Percentiles rank a stretch among this genome's conserved stretches.
Conservation (phyloP, 169 alveolate genomes). For the Eimeria zaria region DNA sequence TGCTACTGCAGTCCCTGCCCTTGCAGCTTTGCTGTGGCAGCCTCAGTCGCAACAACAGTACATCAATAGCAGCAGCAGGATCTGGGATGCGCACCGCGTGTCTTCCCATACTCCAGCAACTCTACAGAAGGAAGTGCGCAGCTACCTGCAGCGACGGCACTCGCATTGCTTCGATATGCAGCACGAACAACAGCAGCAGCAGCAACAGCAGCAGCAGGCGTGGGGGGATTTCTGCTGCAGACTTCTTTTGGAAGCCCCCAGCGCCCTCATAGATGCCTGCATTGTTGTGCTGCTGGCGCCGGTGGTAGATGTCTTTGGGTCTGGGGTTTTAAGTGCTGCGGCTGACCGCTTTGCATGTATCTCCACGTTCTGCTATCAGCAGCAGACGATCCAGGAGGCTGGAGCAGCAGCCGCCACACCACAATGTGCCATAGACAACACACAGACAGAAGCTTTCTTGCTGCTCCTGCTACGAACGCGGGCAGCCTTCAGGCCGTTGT, state of each 20-base stretch:
- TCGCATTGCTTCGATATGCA: neutral
- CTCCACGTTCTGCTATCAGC: neutral
- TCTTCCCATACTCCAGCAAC: neutral
- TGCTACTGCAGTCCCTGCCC: slow-evolving; percentile 10
- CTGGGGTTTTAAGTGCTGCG: slow-evolving; percentile 18
- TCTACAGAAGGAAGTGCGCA: neutral
- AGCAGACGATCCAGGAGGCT: slow-evolving; percentile 9
- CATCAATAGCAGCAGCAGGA: neutral
- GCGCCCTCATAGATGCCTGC: slow-evolving; percentile 7
- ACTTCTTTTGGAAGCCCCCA: slow-evolving; percentile 30
- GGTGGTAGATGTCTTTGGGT: neutral
- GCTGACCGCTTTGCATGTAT: neutral
- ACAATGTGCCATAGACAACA: neutral
- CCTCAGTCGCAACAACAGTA: slow-evolving; percentile 4
- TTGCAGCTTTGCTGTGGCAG: slow-evolving; percentile 55
- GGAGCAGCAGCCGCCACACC: neutral
- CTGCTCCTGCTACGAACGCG: slow-evolving; percentile 43
- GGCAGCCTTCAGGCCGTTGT: slow-evolving; percentile 14
- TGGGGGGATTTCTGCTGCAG: slow-evolving; percentile 49
- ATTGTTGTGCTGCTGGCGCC: slow-evolving; percentile 10
- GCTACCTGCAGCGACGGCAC: slow-evolving; percentile 8
- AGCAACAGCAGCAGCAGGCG: slow-evolving; percentile 35
- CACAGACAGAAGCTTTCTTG: neutral
- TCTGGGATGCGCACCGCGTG: neutral
- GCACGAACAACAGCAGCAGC: neutral